Evolutionary conservation across 192 early-diverging fungal species (phyloP).

Genomic region (Linnemannia hyalina): DNA sequence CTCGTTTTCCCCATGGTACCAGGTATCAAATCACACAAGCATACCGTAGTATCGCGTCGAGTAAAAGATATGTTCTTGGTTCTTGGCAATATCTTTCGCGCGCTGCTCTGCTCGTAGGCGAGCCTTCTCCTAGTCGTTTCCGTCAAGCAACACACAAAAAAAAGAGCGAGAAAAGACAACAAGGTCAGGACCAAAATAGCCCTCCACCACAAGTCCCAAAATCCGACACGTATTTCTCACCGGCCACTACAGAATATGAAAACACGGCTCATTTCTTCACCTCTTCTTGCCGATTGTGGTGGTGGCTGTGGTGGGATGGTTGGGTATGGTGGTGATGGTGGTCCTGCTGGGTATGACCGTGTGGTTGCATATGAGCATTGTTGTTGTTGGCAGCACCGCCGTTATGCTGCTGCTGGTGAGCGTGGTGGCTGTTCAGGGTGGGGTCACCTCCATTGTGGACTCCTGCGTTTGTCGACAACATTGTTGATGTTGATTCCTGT

Average conservation of each 20-base stretch:
- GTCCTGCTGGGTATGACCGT: conserved; percentile 23
- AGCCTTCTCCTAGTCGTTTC: conserved; percentile 32
- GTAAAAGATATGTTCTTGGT: conserved; percentile 55
- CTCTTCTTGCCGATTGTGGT: conserved; percentile 29
- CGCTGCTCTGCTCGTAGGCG: conserved; percentile 44
- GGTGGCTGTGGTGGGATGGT: conserved; percentile 19
- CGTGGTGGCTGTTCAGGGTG: conserved; percentile 17
- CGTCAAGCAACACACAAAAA: not conserved
- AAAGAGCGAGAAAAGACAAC: not conserved
- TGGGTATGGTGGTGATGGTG: conserved; percentile 21
- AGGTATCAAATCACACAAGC: not conserved
- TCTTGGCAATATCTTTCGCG: conserved; percentile 57
- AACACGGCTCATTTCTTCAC: not conserved
- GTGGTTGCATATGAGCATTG: not conserved
- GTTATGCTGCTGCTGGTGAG: conserved; percentile 28
- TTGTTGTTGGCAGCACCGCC: conserved; percentile 1
- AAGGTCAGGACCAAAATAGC: not conserved
- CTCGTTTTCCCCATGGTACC: not conserved
- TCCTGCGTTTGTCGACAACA: conserved; percentile 17
- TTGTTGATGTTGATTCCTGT: not conserved
- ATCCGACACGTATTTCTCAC: not conserved
- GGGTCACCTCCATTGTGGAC: conserved; percentile 1
- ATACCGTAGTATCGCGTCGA: conserved; percentile 60
- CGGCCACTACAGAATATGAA: not conserved
- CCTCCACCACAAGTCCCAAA: not conserved